phyloP scores from a whole-genome alignment of 495 filamentous ascomycete genomes.

The Aspergillus carlsbadensis region DNA sequence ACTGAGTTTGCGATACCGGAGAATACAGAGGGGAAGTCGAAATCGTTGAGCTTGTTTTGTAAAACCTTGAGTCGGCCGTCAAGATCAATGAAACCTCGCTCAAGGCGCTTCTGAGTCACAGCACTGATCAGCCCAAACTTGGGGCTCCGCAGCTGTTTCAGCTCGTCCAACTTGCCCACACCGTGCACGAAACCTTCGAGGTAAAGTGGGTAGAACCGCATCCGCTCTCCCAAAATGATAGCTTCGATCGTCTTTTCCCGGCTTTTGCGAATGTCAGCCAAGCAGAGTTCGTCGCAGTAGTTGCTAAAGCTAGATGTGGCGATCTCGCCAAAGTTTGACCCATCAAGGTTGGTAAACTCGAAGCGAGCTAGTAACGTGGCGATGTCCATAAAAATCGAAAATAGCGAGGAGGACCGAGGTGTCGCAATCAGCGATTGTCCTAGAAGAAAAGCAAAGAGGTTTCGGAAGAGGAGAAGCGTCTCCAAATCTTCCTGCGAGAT shows the following conservation, averaged over 20 bases:
- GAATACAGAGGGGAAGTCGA: conserved; percentile 90
- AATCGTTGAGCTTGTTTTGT: conserved; percentile 68
- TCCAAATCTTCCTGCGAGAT: conserved; percentile 60
- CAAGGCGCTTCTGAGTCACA: conserved; percentile 73
- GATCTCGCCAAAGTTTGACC: conserved; percentile 78
- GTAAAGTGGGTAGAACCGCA: conserved; percentile 79
- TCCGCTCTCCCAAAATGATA: conserved; percentile 79
- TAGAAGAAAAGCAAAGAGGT: conserved; percentile 86
- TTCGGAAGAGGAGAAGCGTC: conserved; percentile 73
- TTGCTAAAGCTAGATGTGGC: conserved; percentile 71
- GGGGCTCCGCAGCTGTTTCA: conserved; percentile 65
- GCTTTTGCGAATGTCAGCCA: conserved; percentile 80
- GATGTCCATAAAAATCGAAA: conserved; percentile 72
- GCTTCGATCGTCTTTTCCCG: conserved; percentile 90
- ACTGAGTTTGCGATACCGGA: conserved; percentile 83
- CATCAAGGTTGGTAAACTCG: conserved; percentile 77
- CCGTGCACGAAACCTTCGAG: conserved; percentile 90
- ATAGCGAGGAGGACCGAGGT: conserved; percentile 61
- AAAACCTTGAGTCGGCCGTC: conserved; percentile 64
- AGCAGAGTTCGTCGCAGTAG: conserved; percentile 69
- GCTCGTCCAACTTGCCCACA: conserved; percentile 81
- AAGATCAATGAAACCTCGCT: conserved; percentile 78
- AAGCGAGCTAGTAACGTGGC: conserved; percentile 67
- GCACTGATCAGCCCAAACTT: conserved; percentile 67
- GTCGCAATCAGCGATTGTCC: conserved; percentile 81